These are phyloP conservation scores for Ceratobasidium theobromae DNA, from an alignment of 1,284 basidiomycete genomes.

Conservation along the genomic window DNA sequence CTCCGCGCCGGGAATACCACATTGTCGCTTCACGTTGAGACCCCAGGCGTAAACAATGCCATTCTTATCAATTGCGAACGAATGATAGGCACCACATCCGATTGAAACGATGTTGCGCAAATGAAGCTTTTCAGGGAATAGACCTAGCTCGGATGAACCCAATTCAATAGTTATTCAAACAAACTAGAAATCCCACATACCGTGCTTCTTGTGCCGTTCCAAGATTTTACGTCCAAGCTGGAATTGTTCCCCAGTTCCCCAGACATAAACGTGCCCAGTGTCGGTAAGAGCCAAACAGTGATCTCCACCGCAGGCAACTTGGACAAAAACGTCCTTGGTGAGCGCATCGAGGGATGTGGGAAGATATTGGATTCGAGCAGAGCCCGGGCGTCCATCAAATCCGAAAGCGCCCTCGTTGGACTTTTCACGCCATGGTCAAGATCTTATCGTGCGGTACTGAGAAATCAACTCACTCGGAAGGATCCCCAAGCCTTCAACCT, in stretches of 20 bases:
- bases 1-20: slow-evolving; percentile 49
- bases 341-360: slow-evolving; percentile 48
- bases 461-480: slow-evolving; percentile 53
- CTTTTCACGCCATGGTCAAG: slow-evolving; percentile 38
- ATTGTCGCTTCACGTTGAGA: slow-evolving; percentile 57
- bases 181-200: slow-evolving; percentile 43
- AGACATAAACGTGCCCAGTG: slow-evolving; percentile 74
- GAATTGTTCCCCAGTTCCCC: slow-evolving; percentile 82
- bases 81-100: slow-evolving; percentile 81
- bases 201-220: slow-evolving; percentile 80
- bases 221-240: slow-evolving; percentile 86
- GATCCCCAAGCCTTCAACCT: slow-evolving; percentile 58
- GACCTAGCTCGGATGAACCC: slow-evolving; percentile 43
- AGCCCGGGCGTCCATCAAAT: slow-evolving; percentile 59
- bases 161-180: background rate
- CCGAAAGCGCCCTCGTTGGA: slow-evolving; percentile 81
- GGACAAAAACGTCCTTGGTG: slow-evolving; percentile 47
- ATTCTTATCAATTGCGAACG: slow-evolving; percentile 82
- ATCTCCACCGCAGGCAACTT: slow-evolving; percentile 78
- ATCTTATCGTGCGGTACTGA: no score
- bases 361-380: slow-evolving; percentile 46
- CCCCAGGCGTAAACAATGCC: slow-evolving; percentile 89
- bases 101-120: slow-evolving; percentile 76
- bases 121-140: slow-evolving; percentile 75
- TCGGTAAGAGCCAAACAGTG: slow-evolving; percentile 86